A percentile compares a stretch with the other conserved stretches of the same genome.
phyloP scores from a whole-genome alignment of 257 asterid genomes.

The Capsicum rhomboideum region DNA sequence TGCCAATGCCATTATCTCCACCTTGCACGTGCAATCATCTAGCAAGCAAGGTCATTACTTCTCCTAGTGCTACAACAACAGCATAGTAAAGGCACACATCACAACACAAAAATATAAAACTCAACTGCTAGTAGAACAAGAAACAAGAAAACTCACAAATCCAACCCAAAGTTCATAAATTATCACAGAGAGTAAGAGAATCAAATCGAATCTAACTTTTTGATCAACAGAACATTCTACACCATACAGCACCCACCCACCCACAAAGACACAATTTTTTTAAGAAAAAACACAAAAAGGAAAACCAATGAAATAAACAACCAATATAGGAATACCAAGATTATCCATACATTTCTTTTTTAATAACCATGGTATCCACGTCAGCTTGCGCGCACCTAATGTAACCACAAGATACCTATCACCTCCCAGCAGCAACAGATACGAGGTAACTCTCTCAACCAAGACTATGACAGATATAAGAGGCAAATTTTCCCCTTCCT shows the following conservation, averaged over 20 bases:
- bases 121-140: neutral
- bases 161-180: neutral
- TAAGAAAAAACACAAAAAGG: neutral
- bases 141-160: neutral
- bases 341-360: too few relatives aligned
- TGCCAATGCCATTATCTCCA: constrained; percentile 46
- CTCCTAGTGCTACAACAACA: constrained; percentile 1
- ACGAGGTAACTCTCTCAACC: too few relatives aligned
- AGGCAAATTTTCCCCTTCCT: neutral
- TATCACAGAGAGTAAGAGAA: neutral
- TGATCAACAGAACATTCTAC: too few relatives aligned
- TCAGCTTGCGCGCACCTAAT: too few relatives aligned
- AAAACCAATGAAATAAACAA: neutral
- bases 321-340: too few relatives aligned
- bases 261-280: neutral
- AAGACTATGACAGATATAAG: neutral
- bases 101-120: constrained; percentile 7
- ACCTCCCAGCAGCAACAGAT: too few relatives aligned
- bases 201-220: neutral
- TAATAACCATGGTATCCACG: too few relatives aligned
- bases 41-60: constrained; percentile 18
- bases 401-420: too few relatives aligned
- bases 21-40: constrained; percentile 16
- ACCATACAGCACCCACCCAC: neutral
- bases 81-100: neutral